phyloP scores from a whole-genome alignment of 2,329 filamentous ascomycete genomes.

The Aspergillus sp. region DNA sequence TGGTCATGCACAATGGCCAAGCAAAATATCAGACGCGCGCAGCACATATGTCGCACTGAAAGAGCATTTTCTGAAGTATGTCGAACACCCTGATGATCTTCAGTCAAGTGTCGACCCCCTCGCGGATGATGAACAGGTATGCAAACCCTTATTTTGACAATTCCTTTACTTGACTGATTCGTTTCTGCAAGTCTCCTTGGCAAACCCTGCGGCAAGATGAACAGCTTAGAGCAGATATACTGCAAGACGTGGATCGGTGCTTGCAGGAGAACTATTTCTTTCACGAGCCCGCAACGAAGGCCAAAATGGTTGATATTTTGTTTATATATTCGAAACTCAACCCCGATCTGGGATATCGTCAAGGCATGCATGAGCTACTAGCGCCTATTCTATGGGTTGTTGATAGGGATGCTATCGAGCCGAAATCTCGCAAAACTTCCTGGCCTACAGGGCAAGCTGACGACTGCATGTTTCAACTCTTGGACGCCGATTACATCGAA shows the following conservation, averaged over 20 bases:
- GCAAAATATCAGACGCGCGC: slow-evolving; percentile 66
- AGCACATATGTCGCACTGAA: slow-evolving; percentile 71
- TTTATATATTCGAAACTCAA: slow-evolving; percentile 96
- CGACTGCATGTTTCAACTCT: slow-evolving; percentile 60
- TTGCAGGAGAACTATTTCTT: slow-evolving; percentile 92
- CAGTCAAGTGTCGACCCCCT: slow-evolving; percentile 76
- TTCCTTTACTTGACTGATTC: slow-evolving; percentile 40
- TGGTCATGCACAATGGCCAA: slow-evolving; percentile 66
- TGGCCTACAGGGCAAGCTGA: slow-evolving; percentile 42
- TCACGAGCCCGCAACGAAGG: slow-evolving; percentile 73
- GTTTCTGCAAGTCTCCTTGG: slow-evolving; percentile 75
- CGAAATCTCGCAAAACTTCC: slow-evolving; percentile 33
- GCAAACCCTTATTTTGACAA: slow-evolving; percentile 20
- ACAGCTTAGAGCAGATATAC: slow-evolving; percentile 78
- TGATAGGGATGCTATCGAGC: slow-evolving; percentile 74
- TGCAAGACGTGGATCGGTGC: slow-evolving; percentile 87
- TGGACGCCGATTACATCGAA: slow-evolving; percentile 75
- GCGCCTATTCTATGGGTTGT: slow-evolving; percentile 86
- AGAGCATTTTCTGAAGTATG: slow-evolving; percentile 75
- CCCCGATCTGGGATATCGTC: slow-evolving; percentile 84
- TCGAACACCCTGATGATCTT: slow-evolving; percentile 80
- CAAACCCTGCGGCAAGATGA: slow-evolving; percentile 83
- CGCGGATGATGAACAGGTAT: slow-evolving; percentile 73
- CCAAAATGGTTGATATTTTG: slow-evolving; percentile 79
- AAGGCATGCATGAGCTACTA: slow-evolving; percentile 96